Evolutionary conservation across 495 filamentous ascomycete genomes (phyloP), one percentile per base, ranked within the genome.

Genomic region (Xylaria castorea): DNA sequence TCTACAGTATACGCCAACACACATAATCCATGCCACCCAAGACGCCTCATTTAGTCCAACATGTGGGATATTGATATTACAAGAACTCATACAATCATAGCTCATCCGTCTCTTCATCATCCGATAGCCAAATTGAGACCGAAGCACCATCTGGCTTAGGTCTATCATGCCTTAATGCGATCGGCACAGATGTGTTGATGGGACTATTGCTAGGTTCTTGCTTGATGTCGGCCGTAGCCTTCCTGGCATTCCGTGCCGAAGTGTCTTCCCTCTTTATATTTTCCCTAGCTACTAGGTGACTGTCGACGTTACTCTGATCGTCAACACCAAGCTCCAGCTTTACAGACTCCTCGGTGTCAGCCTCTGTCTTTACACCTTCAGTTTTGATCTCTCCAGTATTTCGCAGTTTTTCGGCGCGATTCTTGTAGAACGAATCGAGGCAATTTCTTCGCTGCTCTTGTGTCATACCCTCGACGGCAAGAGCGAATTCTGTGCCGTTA

Each of bases 391-490:
- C 30, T 71, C 79, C 57, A 30, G 20, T 40, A 25, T 61, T 30
- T 9, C 70, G 25, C 14, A 87, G 62, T 71, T 72, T 82, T 69
- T 82, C 81, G 70, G 80, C 80, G 27, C 88, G 78, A 66, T 74
- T 79, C 71, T 74, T 78, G 83, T 99, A 98, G 86, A 97, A 98
- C 48, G 81, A 83, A 66, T 97, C 93, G 71, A 99, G 84, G 80
- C 89, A 94, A 65, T 90, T 89, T 75, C 92, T 85, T 78, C 96
- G 80, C 82, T 97, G 88, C 76, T 91, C 93, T 83, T 95, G 94
- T 71, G 93, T 97, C 94, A 94, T 96, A 34, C 92, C 89, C 81
- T 99, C 96, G 16, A 99, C 96, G 11, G 94, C 92, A 57, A 97
- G 86, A 58, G 95, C 97, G 87, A 99, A 99, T 74, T 97, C 93